phyloP scores from a whole-genome alignment of 2,329 filamentous ascomycete genomes.

The Fusarium liriodendri region DNA sequence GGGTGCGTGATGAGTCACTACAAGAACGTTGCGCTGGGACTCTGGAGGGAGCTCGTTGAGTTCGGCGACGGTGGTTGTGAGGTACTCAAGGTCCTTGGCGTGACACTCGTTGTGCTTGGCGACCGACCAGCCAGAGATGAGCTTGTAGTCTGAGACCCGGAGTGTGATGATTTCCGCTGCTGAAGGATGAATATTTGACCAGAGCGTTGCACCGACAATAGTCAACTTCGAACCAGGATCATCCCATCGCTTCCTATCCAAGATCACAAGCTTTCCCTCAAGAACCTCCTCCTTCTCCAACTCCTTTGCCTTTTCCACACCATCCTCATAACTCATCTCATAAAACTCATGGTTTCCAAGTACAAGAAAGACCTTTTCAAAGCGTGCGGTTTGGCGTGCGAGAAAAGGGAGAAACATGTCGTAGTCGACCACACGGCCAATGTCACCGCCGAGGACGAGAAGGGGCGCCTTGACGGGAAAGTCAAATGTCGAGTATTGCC shows the following conservation, averaged over 20 bases:
- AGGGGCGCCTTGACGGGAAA: constrained; percentile 55
- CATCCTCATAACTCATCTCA: constrained; percentile 52
- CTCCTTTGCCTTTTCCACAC: constrained; percentile 50
- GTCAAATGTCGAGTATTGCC: constrained; percentile 56
- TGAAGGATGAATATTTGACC: constrained; percentile 60
- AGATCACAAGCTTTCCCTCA: constrained; percentile 52
- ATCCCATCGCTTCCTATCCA: constrained; percentile 55
- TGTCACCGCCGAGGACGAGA: constrained; percentile 62
- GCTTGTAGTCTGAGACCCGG: constrained; percentile 64
- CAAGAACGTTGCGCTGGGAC: constrained; percentile 50
- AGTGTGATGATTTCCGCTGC: constrained; percentile 52
- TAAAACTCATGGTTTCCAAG: constrained; percentile 68
- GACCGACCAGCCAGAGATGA: constrained; percentile 64
- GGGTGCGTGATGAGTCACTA: constrained; percentile 70
- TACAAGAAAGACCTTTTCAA: constrained; percentile 58
- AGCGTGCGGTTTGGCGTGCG: constrained; percentile 52
- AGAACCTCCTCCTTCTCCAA: constrained; percentile 54
- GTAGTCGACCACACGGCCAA: constrained; percentile 61
- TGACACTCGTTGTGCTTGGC: constrained; percentile 62
- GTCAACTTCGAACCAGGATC: constrained; percentile 57
- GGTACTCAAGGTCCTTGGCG: constrained; percentile 61
- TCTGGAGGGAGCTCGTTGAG: constrained; percentile 28
- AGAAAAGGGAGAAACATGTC: constrained; percentile 59
- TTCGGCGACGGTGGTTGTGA: constrained; percentile 53
- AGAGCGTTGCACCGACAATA: constrained; percentile 68